Base-by-base conservation (phyloP, 768 basidiomycete species). In the Xerocomus spinulosus region DNA sequence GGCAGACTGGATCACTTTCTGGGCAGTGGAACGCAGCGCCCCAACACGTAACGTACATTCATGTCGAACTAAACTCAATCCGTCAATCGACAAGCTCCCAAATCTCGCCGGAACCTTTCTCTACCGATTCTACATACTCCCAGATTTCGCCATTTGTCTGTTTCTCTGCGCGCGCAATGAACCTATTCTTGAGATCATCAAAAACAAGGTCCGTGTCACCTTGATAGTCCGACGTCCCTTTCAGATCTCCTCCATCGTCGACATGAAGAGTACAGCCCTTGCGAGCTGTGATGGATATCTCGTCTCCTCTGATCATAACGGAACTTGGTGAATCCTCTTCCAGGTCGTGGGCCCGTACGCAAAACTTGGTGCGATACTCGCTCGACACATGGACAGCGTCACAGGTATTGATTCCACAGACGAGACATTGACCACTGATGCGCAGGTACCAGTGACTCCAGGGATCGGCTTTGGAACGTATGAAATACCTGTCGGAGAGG, bases 81-180 rank as follows among this genome's bases (percentile, higher is more conserved):
- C 5, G 5, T 45, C 44, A 44, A 38, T n/a, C 42, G 33, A 33
- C 40, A 14, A 48, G n/a, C 6, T 48, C 47, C 47, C 47, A 48
- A 36, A 40, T 18, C 33, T 48, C 47, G 23, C 47, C 40, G 7
- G 2, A 21, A 23, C 40, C 47, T 18, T 25, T 48, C 13, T 35
- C 40, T 15, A 23, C 47, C 7, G 25, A 15, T 15, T n/a, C 47
- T 29, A 48, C 47, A 8, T 7, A 40, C 26, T 48, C 40, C 30
- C 25, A 42, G 17, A 25, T 26, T 13, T 37, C 36, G 14, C 36
- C 36, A 23, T 37, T 37, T 5, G 42, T 4, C n/a, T n/a, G n/a
- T n/a, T n/a, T n/a, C n/a, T n/a, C n/a, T n/a, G n/a, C n/a, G n/a
- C n/a, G n/a, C n/a, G 42, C 15, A 18, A 35, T 9, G 20, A 48